These are phyloP conservation scores for Clarkia xantiana DNA, from an alignment of 345 rosid species.

Conservation along the genomic window DNA sequence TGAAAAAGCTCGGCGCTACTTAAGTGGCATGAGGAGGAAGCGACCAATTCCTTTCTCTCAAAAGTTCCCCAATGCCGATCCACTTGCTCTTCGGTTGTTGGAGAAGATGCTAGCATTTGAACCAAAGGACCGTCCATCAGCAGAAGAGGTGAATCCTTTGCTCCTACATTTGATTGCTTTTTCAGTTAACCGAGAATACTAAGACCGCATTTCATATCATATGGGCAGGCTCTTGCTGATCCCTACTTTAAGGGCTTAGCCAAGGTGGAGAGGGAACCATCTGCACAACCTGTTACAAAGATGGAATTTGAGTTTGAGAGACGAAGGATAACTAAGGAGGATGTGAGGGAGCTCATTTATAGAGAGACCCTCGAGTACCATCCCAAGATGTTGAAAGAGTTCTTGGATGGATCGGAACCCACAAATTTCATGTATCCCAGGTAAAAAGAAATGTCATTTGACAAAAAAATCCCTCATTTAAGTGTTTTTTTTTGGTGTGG, in stretches of 20 bases:
- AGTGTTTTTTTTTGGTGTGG: neutral
- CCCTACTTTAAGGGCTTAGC: constrained; percentile 80
- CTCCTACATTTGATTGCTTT: constrained; percentile 3
- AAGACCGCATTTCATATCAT: constrained; percentile 8
- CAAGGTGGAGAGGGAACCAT: constrained; percentile 86
- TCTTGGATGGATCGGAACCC: constrained; percentile 80
- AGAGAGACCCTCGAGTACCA: constrained; percentile 86
- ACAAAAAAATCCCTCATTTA: neutral
- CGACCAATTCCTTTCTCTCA: constrained; percentile 64
- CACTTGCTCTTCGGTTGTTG: constrained; percentile 73
- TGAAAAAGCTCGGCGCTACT: constrained; percentile 88
- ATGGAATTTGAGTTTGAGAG: constrained; percentile 96
- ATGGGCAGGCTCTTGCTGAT: constrained; percentile 75
- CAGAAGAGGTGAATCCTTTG: constrained; percentile 57
- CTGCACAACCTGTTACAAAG: constrained; percentile 86
- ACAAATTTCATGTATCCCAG: constrained; percentile 91
- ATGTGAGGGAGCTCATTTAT: constrained; percentile 81
- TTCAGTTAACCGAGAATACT: constrained; percentile 6
- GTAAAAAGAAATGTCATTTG: constrained; percentile 29
- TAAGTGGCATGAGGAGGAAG: constrained; percentile 89
- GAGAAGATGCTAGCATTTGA: constrained; percentile 91
- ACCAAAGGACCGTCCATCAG: constrained; percentile 71
- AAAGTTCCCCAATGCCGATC: constrained; percentile 82
- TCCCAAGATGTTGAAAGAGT: constrained; percentile 86
- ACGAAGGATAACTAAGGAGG: constrained; percentile 92